Evolutionary conservation across 2,329 filamentous ascomycete species (phyloP), one percentile per base, ranked within the genome.

Genomic region (Phoma herbarum): DNA sequence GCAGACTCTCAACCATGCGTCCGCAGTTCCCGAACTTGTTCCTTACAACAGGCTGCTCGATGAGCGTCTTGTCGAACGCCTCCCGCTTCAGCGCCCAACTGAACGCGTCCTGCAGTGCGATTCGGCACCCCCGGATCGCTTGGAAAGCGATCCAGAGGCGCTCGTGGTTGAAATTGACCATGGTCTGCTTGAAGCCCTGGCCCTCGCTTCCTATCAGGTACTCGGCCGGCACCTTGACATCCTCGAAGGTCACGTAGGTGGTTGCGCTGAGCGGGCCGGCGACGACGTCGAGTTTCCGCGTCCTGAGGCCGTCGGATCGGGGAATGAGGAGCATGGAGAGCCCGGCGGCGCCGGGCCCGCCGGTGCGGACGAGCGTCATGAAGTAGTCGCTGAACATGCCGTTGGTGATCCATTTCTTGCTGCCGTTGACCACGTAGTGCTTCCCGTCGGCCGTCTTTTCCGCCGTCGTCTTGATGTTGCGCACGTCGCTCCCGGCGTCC

Each of bases 331-430:
- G 65, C 64, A 74, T 72, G 8, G 66, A 69, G 7, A 76, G 69
- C 5, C 73, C 72, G 14, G 57, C 60, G 11, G 68, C 68, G n/a
- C 73, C 73, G 0, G 65, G 54, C 0, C 65, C 68, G 10, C 72
- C 72, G 0, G 73, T 75, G 14, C 72, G 65, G 0, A 75, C 72
- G 1, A 71, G 68, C 0, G 73, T 74, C 65, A 73, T 74, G 56
- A 74, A 74, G 54, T 74, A 75, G 28, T 73, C 71, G 25, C 66
- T 68, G 42, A 74, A 77, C 65, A 74, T 73, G 49, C 70, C 70
- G 41, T 75, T 75, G 10, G 72, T 76, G 54, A 76, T 76, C 72
- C 73, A 76, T 56, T 79, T 77, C 62, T 78, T 78, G 47, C 72
- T 69, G 5, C 78, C 78, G 37, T 77, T 76, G 16, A 80, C 75